Base-by-base conservation (phyloP, 495 filamentous ascomycete genomes). In the Polyplosphaeria fusca region DNA sequence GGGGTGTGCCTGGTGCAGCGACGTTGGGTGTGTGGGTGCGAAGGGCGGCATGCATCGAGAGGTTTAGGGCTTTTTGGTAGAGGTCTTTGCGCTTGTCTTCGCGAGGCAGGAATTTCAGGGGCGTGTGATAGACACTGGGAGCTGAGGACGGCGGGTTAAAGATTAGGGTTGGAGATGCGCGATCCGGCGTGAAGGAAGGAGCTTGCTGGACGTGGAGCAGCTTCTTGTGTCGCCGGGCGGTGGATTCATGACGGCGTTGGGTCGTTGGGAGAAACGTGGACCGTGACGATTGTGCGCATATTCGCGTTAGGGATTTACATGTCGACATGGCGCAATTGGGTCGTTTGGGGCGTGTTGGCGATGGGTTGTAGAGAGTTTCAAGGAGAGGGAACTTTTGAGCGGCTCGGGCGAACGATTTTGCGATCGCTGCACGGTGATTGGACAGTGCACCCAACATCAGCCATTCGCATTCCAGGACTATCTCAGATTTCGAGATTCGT, bases 141-240 rank as follows among this genome's bases (percentile, higher is more conserved):
- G 82, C 79, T 27, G 88, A 83, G n/a, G 91, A 86, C 5, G 93
- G 93, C 38, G 93, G 93, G 74, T 96, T 97, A 84, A 86, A 91
- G 73, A 98, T 84, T 70, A 97, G 45, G 7, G 60, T 84, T 18
- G 64, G 51, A 4, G 79, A 71, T 23, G 74, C 66, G 27, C 62
- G 56, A 1, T 65, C 61, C 28, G 71, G 60, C 9, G 79, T 67
- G 73, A 89, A 92, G 49, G 86, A 86, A 11, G 81, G 76, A 71
- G 90, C 85, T 23, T 86, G 86, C 51, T 85, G 82, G 62, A 91
- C 77, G 57, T 82, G 82, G 57, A 91, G 81, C 12, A 82, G 79
- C 72, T 85, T 82, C 70, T 83, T 86, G 39, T 82, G 86, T 27
- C 89, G 86, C 38, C 82, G 74, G 37, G 83, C 79, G 30, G 85